Conservation (phyloP, 352 stramenopile species). For the Pythium rishiriense region DNA sequence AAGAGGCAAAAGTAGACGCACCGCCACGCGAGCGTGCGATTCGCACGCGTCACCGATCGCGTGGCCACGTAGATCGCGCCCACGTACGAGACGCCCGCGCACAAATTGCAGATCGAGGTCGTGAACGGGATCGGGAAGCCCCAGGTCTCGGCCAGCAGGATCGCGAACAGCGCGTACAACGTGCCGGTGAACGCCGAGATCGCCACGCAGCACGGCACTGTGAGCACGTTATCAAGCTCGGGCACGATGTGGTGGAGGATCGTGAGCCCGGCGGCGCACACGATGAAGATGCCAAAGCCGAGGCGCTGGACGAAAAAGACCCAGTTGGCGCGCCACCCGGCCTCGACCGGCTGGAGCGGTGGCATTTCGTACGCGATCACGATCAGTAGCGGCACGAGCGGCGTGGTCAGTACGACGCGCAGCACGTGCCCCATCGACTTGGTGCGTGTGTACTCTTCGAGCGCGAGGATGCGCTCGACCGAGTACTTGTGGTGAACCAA, state of each 20-base stretch:
- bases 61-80: neutral
- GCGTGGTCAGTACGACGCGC: neutral
- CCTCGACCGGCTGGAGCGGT: neutral
- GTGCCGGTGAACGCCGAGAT: neutral
- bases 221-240: slow-evolving; percentile 2
- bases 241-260: slow-evolving; percentile 11
- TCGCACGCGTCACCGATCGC: neutral
- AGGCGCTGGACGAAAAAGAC: slow-evolving; percentile 13
- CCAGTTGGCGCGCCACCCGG: slow-evolving; percentile 16
- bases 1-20: slow-evolving; percentile 5
- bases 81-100: neutral
- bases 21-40: neutral
- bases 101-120: neutral
- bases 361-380: slow-evolving; percentile 17
- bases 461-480: slow-evolving; percentile 24
- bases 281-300: slow-evolving; percentile 6
- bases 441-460: slow-evolving; percentile 24
- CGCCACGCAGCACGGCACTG: neutral
- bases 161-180: neutral
- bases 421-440: slow-evolving; percentile 6
- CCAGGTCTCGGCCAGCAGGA: slow-evolving; percentile 3
- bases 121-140: slow-evolving; percentile 18
- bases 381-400: neutral
- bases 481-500: slow-evolving; percentile 21
- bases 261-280: neutral